phyloP scores from a whole-genome alignment of 306 rosid species.

The Sesbania bispinosa region DNA sequence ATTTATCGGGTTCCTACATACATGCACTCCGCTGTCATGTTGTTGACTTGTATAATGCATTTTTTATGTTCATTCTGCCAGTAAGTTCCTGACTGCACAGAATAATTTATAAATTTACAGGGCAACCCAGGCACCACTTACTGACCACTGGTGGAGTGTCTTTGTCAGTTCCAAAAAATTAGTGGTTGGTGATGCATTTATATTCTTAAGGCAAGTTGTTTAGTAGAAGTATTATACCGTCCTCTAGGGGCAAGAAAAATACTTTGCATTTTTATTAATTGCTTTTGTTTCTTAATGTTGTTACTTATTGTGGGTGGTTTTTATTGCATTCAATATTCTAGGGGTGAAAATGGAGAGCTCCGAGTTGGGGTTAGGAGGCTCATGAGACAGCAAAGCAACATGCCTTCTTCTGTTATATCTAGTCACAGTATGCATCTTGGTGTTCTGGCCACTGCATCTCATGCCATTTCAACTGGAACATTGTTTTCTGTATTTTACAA shows the following conservation, averaged over 20 bases:
- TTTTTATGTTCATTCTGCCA: slow-evolving; percentile 19
- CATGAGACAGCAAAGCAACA: slow-evolving; percentile 89
- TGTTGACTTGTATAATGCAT: neutral
- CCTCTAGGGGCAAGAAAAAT: neutral
- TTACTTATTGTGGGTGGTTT: neutral
- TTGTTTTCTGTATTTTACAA: slow-evolving; percentile 92
- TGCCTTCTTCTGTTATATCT: slow-evolving; percentile 98
- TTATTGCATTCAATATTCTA: slow-evolving; percentile 35
- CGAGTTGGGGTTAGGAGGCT: slow-evolving; percentile 98
- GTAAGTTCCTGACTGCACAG: slow-evolving; percentile 15
- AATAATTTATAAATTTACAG: slow-evolving; percentile 52
- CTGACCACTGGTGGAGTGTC: slow-evolving; percentile 98
- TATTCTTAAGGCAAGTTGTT: slow-evolving; percentile 83
- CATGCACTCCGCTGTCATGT: neutral
- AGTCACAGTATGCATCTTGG: slow-evolving; percentile 99
- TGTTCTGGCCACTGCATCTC: slow-evolving; percentile 94
- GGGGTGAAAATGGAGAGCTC: slow-evolving; percentile 95
- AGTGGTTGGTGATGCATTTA: slow-evolving; percentile 97
- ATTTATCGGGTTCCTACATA: no score
- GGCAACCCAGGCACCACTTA: slow-evolving; percentile 98
- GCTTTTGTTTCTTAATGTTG: slow-evolving; percentile 16
- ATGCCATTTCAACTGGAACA: slow-evolving; percentile 84
- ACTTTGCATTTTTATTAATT: neutral
- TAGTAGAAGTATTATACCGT: neutral
- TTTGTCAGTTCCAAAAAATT: slow-evolving; percentile 95